phyloP scores from a whole-genome alignment of 768 basidiomycete genomes.

The Termitomyces sp. region DNA sequence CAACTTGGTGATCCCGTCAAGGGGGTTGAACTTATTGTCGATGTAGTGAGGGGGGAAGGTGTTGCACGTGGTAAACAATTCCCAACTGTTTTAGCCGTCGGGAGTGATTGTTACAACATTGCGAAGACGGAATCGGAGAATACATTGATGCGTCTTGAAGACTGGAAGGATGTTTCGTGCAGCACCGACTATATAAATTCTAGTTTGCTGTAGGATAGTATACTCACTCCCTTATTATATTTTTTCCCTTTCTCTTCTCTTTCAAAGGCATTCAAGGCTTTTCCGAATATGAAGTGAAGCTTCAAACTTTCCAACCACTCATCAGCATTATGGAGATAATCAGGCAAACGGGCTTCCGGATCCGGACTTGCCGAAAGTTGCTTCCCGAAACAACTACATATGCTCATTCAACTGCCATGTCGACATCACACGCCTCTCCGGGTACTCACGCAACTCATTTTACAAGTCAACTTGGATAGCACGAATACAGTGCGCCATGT shows the following conservation, averaged over 20 bases:
- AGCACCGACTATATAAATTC: not conserved
- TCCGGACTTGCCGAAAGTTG: too few species aligned
- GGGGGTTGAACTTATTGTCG: constrained; percentile 24
- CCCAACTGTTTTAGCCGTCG: not conserved
- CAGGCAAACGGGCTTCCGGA: too few species aligned
- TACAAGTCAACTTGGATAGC: too few species aligned
- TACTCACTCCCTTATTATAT: too few species aligned
- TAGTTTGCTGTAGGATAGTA: not conserved
- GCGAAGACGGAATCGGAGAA: constrained; percentile 18
- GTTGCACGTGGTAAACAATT: constrained; percentile 30
- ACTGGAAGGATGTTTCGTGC: constrained; percentile 20
- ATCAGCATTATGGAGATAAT: too few species aligned
- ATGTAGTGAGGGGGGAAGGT: constrained; percentile 36
- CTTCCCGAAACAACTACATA: too few species aligned
- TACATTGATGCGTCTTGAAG: constrained; percentile 11
- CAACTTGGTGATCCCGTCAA: constrained; percentile 36
- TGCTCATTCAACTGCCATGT: too few species aligned
- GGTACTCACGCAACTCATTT: too few species aligned
- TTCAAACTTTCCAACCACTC: not conserved
- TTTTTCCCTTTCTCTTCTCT: too few species aligned
- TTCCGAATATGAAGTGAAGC: too few species aligned
- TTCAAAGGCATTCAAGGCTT: too few species aligned
- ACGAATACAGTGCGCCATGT: not conserved
- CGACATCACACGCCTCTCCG: too few species aligned
- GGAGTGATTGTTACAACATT: constrained; percentile 25